Evolutionary conservation across 352 stramenopile genomes (phyloP), one percentile per base, ranked within the genome.

Genomic region (Globisporangium paddicum): DNA sequence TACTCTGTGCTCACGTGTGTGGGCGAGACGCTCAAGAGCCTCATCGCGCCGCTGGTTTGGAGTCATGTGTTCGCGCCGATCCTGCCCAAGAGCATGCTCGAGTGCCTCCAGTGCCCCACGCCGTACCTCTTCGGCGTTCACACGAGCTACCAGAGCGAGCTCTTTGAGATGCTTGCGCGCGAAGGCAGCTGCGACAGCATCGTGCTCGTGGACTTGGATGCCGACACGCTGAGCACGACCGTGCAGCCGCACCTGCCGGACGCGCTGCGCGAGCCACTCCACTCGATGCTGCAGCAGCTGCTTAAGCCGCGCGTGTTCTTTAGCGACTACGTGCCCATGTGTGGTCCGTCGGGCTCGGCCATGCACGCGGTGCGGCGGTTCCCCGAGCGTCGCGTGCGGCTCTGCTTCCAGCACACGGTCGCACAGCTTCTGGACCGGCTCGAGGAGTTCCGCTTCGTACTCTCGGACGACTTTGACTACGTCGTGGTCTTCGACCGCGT

Each of bases 121-220:
- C 85, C 85, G 21, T 95, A 88, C 50, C 49, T 95, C n/a, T 95
- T 95, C 56, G 85, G 85, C n/a, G 75, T 93, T 3, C 82, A 95
- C 52, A 68, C 81, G 18, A 90, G 78, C 58, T 90, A 90, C 59
- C 73, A 72, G 41, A 57, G 48, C 3, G 80, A 93, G 41, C 62
- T 93, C 40, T 69, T 72, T 11, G 82, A 92, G 35, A 89, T 90
- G 77, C 75, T 90, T n/a, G 55, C 71, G 21, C 70, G 80, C 10
- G 79, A 90, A 77, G 79, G 79, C n/a, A 89, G 79, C 53, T 85
- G 79, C 25, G 77, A 88, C 5, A 75, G 72, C 40, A 87, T 89
- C 55, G 73, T 89, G 2, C 72, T 90, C 25, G 80, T 88, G n/a
- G 77, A 91, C 65, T 56, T 91, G 32, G 82, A 91, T 34, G 60